Percentiles rank a stretch among this genome's conserved stretches.
Evolutionary conservation across 345 rosid genomes (phyloP).

Genomic region (Viola odorata): DNA sequence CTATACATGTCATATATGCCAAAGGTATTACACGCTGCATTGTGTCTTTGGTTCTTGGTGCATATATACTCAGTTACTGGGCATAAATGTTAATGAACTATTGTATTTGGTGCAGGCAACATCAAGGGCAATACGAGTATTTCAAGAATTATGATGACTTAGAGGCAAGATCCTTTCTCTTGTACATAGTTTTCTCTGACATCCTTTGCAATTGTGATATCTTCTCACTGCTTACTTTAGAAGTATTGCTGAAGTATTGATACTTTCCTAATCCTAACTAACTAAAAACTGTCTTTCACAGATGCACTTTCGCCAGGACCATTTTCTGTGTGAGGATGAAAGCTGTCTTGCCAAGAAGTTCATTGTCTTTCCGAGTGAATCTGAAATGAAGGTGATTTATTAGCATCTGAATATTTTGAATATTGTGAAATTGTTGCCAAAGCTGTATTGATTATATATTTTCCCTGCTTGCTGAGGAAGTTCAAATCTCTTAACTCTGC

Average conservation of each 20-base stretch:
- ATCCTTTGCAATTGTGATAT: not conserved
- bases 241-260: not conserved
- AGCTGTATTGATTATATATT: not conserved
- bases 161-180: slow-evolving; percentile 45
- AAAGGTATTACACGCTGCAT: slow-evolving; percentile 44
- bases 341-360: slow-evolving; percentile 88
- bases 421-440: not conserved
- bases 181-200: not conserved
- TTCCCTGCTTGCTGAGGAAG: not conserved
- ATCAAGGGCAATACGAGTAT: slow-evolving; percentile 84
- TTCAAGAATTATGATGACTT: slow-evolving; percentile 86
- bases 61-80: not conserved
- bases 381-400: slow-evolving; percentile 78
- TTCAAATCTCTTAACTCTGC: slow-evolving; percentile 4
- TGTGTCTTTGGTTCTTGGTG: not conserved
- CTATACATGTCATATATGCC: slow-evolving; percentile 89
- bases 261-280: not conserved
- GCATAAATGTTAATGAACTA: not conserved
- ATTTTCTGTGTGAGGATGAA: slow-evolving; percentile 93
- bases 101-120: slow-evolving; percentile 51
- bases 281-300: slow-evolving; percentile 25
- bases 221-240: not conserved
- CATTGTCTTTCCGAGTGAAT: slow-evolving; percentile 73
- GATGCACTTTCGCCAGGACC: slow-evolving; percentile 89
- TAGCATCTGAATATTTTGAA: not conserved